These are phyloP conservation scores for Agaricales sp. DNA, from an alignment of 1,284 basidiomycete genomes.

Conservation along the genomic window DNA sequence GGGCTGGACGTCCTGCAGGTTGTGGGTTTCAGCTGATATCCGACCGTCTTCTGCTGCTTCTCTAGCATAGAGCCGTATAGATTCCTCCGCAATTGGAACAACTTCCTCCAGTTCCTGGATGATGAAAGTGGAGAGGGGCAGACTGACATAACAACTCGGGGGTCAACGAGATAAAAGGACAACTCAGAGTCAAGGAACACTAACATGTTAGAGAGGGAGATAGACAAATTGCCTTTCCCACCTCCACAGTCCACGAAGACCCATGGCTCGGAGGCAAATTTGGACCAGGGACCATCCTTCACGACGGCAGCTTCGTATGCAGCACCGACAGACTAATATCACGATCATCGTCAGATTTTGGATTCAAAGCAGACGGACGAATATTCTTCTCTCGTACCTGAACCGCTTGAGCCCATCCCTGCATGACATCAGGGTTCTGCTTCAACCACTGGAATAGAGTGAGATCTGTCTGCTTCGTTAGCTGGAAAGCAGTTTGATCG, in stretches of 20 bases:
- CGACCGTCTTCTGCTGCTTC: background rate
- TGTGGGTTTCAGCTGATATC: background rate
- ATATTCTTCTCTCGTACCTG: too few species aligned
- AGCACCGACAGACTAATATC: background rate
- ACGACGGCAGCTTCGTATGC: background rate
- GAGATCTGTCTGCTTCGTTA: conserved; percentile 13
- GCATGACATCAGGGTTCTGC: background rate
- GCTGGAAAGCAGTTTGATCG: conserved; percentile 15
- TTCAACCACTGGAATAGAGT: conserved; percentile 11
- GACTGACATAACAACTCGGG: background rate
- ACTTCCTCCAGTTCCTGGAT: background rate
- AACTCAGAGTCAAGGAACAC: background rate
- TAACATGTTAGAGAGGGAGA: background rate
- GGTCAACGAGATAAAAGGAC: too few species aligned
- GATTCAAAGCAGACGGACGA: background rate
- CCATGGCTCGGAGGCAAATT: background rate
- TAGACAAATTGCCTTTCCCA: background rate
- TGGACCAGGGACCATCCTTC: background rate
- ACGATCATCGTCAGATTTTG: too few species aligned
- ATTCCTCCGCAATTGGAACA: background rate
- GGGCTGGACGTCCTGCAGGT: background rate
- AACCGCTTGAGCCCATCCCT: background rate
- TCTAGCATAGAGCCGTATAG: background rate
- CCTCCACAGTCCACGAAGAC: background rate
- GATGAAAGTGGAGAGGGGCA: background rate